Percentiles rank a stretch among this genome's conserved stretches.
phyloP scores from a whole-genome alignment of 768 basidiomycete genomes.

The Tylopilus plumbeoviolaceoides region DNA sequence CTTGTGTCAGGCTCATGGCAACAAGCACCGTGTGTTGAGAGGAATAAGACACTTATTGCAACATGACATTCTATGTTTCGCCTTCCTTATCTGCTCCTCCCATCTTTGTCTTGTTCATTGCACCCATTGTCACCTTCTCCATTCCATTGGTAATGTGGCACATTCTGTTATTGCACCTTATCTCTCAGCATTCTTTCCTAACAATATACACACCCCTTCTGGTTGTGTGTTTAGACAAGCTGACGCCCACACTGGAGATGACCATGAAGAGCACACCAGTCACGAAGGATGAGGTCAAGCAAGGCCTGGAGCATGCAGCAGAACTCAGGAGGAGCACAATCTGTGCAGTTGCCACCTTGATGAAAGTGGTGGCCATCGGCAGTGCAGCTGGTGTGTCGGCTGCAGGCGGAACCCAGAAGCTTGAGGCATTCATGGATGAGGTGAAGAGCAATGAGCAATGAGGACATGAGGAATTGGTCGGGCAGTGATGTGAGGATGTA shows the following conservation, averaged over 20 bases:
- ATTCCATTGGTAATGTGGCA: conserved; percentile 55
- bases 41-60: conserved; percentile 88
- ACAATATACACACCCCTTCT: conserved; percentile 34
- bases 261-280: conserved; percentile 87
- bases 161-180: conserved; percentile 46
- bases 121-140: conserved; percentile 50
- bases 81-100: conserved; percentile 67
- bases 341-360: conserved; percentile 81
- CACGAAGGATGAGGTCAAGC: conserved; percentile 95
- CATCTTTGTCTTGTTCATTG: conserved; percentile 48
- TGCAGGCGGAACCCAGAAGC: conserved; percentile 39
- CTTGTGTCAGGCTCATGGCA: conserved; percentile 71
- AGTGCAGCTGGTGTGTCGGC: conserved; percentile 40
- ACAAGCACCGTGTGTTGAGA: conserved; percentile 89
- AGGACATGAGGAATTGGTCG: conserved; percentile 48
- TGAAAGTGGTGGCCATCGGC: conserved; percentile 60
- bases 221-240: conserved; percentile 75
- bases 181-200: conserved; percentile 80
- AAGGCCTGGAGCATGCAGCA: conserved; percentile 80
- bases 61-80: conserved; percentile 84
- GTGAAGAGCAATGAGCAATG: conserved; percentile 62
- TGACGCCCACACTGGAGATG: conserved; percentile 77
- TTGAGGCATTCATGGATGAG: conserved; percentile 77
- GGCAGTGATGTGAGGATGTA: conserved; percentile 21
- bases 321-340: conserved; percentile 91